These are phyloP conservation scores for Platanus orientalis DNA, from an alignment of 164 flowering plant genomes.

Conservation along the genomic window DNA sequence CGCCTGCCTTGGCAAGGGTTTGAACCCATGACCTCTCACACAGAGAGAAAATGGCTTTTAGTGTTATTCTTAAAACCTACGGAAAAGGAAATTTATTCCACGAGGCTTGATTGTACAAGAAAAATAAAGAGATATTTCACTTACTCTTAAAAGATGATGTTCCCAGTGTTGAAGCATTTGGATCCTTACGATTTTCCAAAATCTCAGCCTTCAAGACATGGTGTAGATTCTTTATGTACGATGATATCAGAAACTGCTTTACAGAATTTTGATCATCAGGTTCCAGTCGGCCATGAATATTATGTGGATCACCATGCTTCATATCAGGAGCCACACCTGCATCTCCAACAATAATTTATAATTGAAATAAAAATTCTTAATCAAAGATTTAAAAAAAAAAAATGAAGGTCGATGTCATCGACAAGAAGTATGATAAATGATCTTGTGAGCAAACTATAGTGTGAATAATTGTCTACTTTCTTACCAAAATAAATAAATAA, in stretches of 20 bases:
- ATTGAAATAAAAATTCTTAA: no score
- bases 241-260: conserved; percentile 49
- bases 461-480: no score
- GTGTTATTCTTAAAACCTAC: no score
- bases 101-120: not conserved
- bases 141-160: conserved; percentile 30
- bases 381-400: no score
- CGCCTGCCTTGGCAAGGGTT: no score
- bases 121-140: conserved; percentile 4
- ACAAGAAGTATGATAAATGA: no score
- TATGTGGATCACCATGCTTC: conserved; percentile 34
- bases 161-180: conserved; percentile 8
- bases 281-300: conserved; percentile 30
- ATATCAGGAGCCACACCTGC: conserved; percentile 56
- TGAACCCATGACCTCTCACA: no score
- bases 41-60: no score
- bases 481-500: no score
- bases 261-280: conserved; percentile 47
- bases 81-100: no score
- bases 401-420: no score
- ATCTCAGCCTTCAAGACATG: conserved; percentile 52
- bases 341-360: not conserved
- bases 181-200: conserved; percentile 14
- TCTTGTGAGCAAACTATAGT: no score
- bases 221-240: conserved; percentile 54